These are phyloP conservation scores for Schizophyllum amplum DNA, from an alignment of 1,284 basidiomycete genomes.

Conservation along the genomic window DNA sequence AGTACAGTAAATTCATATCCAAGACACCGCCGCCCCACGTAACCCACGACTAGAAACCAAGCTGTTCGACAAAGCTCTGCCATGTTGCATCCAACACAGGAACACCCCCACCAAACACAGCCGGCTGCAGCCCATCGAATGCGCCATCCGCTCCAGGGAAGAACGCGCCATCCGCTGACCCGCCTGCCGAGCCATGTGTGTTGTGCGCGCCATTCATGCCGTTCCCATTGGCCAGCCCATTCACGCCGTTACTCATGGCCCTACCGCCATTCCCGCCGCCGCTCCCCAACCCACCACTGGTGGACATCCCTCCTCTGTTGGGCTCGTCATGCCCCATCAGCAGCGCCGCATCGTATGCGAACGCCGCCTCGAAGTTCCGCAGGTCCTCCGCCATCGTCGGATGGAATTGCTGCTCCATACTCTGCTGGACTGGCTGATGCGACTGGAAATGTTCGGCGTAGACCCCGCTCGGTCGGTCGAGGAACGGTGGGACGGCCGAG, in stretches of 20 bases:
- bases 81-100: slow-evolving; percentile 49
- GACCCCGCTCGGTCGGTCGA: neutral
- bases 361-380: slow-evolving; percentile 14
- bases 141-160: no score
- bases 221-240: neutral
- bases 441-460: neutral
- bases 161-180: no score
- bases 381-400: slow-evolving; percentile 15
- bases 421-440: neutral
- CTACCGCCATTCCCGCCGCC: neutral
- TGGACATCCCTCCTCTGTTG: no score
- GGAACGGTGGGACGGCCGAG: neutral
- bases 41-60: slow-evolving; percentile 62
- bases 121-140: slow-evolving; percentile 1
- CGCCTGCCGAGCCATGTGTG: no score
- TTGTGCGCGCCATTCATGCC: neutral
- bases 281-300: no score
- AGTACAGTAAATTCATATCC: neutral
- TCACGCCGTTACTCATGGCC: neutral
- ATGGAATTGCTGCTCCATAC: slow-evolving; percentile 7
- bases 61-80: slow-evolving; percentile 60
- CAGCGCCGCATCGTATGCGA: slow-evolving; percentile 7
- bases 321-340: no score
- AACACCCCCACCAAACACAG: slow-evolving; percentile 15
- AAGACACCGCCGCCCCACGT: no score